Evolutionary conservation across 2,329 filamentous ascomycete species (phyloP).

Genomic region (Scytalidium sp.): DNA sequence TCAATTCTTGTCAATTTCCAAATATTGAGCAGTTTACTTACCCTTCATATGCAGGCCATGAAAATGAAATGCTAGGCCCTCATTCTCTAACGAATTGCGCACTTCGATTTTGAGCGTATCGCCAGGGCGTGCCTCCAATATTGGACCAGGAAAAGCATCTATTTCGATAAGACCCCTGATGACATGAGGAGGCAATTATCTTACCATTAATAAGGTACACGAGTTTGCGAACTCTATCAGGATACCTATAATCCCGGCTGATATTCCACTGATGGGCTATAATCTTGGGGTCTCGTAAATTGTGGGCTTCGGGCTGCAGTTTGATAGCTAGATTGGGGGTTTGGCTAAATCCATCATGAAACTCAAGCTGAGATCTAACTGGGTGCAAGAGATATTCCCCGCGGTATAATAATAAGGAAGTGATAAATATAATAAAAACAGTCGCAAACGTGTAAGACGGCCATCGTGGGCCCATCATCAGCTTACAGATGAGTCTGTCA

Average conservation of each 20-base stretch:
- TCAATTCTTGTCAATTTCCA: not conserved
- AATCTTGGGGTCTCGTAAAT: slow-evolving; percentile 30
- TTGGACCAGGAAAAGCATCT: slow-evolving; percentile 42
- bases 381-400: not conserved
- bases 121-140: slow-evolving; percentile 42
- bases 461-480: not conserved
- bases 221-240: slow-evolving; percentile 44
- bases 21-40: slow-evolving; percentile 13
- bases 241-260: slow-evolving; percentile 31
- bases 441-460: not conserved
- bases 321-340: not conserved
- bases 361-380: not conserved
- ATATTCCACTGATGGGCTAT: slow-evolving; percentile 36
- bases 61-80: slow-evolving; percentile 43
- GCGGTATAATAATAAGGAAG: not conserved
- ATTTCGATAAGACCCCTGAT: not conserved
- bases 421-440: not conserved
- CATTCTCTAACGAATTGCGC: slow-evolving; percentile 34
- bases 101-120: slow-evolving; percentile 41
- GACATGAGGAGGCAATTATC: slow-evolving; percentile 2
- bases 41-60: slow-evolving; percentile 41
- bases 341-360: not conserved
- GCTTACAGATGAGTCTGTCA: not conserved
- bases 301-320: slow-evolving; percentile 39
- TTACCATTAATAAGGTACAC: slow-evolving; percentile 47